Base-by-base conservation (phyloP, 768 basidiomycete species). In the Lactarius hengduanensis region DNA sequence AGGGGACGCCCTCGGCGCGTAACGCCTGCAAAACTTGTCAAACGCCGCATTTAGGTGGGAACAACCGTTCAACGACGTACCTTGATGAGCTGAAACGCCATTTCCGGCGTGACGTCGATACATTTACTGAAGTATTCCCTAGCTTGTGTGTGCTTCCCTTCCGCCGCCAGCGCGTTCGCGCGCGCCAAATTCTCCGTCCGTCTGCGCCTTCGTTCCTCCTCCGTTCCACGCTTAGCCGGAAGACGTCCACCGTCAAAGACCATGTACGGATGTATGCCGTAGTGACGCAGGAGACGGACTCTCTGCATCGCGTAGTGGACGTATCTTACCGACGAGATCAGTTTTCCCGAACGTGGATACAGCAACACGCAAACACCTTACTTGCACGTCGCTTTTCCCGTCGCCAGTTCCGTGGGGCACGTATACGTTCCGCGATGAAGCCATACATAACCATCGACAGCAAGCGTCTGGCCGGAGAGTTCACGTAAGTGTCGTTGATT, bases 71-170 rank as follows among this genome's bases (percentile, higher is more conserved):
- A 18, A 28, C 22, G 30, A 62, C 77, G 55, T 69, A 91, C 96
- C 85, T 99, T 98, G 80, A 98, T 97, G 70, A 98, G 80, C 76
- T 98, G 97, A 75, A 84, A 96, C 2, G 96, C 96, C 94, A 98
- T 96, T 77, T 95, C 89, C 1, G 97, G 96, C 4, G 94, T 96
- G 50, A 99, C 92, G 70, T 99, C 97, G 60, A 98, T 79, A 71
- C 91, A 93, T 76, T 96, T 97, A 72, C 90, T 83, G 73, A 92
- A 98, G 76, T 79, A 85, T 18, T 98, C 95, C 10, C 95, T 82
- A 34, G 97, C 97, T 73, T 94, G 88, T 34, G 79, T 80, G 70
- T 85, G 82, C 74, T 87, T 88, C 20, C 95, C 96, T 74, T 94
- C 90, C 13, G 86, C 84, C 20, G 87, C 80, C 13, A 98, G 79